Conservation (phyloP, 2,329 filamentous ascomycete species). For the Trichoderma breve region DNA sequence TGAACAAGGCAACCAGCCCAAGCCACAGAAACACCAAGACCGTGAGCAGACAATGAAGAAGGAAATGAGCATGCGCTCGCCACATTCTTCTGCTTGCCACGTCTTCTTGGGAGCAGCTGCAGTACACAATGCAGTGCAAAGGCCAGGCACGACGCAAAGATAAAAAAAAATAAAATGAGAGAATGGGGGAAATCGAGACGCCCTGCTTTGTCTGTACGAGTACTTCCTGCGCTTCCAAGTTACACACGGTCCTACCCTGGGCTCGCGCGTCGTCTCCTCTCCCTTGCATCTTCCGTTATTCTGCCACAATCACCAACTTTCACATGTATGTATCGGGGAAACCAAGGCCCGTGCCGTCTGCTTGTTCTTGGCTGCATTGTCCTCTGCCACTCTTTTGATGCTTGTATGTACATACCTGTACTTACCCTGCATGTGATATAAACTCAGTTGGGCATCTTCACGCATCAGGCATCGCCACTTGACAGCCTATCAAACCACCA, state of each 20-base stretch:
- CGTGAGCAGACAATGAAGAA: not conserved
- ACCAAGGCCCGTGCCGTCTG: not conserved
- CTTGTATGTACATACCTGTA: not conserved
- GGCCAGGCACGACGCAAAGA: not conserved
- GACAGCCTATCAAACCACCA: not conserved
- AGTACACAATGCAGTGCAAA: not conserved
- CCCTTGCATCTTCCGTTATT: not conserved
- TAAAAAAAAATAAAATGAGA: not conserved
- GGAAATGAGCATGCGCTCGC: not conserved
- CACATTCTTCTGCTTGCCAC: not conserved
- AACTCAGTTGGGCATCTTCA: not conserved
- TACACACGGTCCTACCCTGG: conserved; percentile 5
- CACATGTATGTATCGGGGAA: not conserved
- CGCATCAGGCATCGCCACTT: not conserved
- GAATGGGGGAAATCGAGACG: not conserved
- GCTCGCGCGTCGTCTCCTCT: not conserved
- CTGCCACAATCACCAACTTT: not conserved
- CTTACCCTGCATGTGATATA: not conserved
- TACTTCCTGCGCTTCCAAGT: not conserved
- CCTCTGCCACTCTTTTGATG: not conserved
- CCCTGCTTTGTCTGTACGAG: not conserved
- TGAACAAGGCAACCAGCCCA: not conserved
- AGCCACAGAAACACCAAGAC: not conserved
- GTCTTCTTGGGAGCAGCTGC: not conserved
- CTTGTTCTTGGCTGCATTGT: not conserved